phyloP scores from a whole-genome alignment of 768 basidiomycete genomes.

The Tulasnella sp. region DNA sequence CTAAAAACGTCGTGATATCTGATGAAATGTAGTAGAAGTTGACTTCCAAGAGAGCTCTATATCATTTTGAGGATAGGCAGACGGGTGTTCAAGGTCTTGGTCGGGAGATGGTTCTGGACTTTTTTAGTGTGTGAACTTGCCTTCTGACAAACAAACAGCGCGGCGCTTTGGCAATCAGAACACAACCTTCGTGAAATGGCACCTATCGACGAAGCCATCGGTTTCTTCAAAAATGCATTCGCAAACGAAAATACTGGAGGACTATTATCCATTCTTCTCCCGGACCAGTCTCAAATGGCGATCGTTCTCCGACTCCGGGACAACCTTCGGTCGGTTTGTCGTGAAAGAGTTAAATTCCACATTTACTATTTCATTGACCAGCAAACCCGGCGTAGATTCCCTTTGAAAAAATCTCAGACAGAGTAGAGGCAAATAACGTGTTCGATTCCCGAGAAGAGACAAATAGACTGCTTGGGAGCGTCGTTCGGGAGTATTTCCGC shows the following conservation, averaged over 20 bases:
- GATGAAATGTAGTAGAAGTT: neutral
- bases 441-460: neutral
- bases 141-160: neutral
- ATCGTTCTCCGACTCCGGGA: neutral
- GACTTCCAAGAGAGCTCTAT: neutral
- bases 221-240: neutral
- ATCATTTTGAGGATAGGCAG: neutral
- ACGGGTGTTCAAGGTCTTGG: neutral
- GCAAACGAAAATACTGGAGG: neutral
- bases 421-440: neutral
- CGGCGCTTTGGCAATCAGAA: neutral
- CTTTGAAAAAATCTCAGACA: neutral
- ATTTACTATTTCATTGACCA: neutral
- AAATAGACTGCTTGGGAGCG: neutral
- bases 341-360: neutral
- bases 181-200: neutral
- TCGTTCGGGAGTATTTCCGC: slow-evolving; percentile 16
- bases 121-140: neutral
- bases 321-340: slow-evolving; percentile 11
- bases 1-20: neutral
- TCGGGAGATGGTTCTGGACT: neutral
- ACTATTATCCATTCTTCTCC: neutral
- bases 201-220: slow-evolving; percentile 1
- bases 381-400: neutral
- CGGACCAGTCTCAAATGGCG: neutral